These are phyloP conservation scores for Coniochaeta prunicola DNA, from an alignment of 2,329 filamentous ascomycete species.

Conservation along the genomic window DNA sequence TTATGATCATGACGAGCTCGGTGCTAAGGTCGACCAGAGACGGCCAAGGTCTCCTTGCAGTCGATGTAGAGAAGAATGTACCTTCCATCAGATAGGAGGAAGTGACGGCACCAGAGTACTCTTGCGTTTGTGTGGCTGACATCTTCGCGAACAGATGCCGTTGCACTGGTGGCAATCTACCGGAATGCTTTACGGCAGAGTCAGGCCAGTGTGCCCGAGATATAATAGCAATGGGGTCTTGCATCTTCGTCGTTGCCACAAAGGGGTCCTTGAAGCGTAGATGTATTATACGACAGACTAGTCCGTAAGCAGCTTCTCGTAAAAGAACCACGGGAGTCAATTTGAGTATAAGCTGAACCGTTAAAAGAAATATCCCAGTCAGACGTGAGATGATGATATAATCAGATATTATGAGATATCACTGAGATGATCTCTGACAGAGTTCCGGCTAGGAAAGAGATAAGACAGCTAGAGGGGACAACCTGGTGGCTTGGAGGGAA, in stretches of 20 bases:
- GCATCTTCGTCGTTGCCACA: not conserved
- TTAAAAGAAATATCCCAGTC: too few species aligned
- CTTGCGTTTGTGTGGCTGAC: not conserved
- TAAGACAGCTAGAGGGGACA: not conserved
- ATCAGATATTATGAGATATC: not conserved
- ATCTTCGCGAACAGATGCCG: not conserved
- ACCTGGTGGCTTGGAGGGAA: not conserved
- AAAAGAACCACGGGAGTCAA: not conserved
- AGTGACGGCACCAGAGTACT: not conserved
- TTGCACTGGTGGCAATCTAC: not conserved
- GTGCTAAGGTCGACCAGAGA: slow-evolving; percentile 30
- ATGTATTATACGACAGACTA: not conserved
- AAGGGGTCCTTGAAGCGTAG: not conserved
- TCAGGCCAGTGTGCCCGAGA: not conserved
- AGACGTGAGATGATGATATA: not conserved
- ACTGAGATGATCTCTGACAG: not conserved
- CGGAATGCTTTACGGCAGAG: not conserved
- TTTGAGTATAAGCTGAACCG: too few species aligned
- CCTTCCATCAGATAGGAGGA: slow-evolving; percentile 9
- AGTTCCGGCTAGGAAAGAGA: not conserved
- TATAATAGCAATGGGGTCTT: not conserved
- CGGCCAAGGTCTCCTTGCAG: not conserved
- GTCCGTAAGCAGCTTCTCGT: not conserved
- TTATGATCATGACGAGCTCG: slow-evolving; percentile 33
- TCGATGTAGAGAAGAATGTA: not conserved